Base-by-base conservation (phyloP, 805 yeast species). In the Ogataea trehalophila region DNA sequence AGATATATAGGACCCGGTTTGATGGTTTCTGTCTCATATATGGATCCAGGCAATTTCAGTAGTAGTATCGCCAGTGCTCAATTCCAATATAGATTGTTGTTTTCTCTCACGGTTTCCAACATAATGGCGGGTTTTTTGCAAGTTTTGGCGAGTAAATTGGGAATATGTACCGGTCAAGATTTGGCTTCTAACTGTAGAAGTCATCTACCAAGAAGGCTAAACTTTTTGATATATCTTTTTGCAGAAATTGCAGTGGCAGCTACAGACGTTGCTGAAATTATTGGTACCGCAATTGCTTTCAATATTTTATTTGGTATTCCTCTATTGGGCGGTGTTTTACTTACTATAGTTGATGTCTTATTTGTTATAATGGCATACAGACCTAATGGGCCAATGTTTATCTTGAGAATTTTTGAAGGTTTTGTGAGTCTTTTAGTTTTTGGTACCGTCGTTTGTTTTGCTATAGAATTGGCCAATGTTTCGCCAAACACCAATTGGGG, bases 11-110 rank as follows among this genome's bases (percentile, higher is more conserved):
- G 98, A 0, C 98, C 98, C 0, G 98, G 99, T 0, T 70, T 92
- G 42, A 85, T 92, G 95, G 95, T 94, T 2, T 78, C 91, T 5
- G 96, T 92, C 33, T 92, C 97, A 0, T 94, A 91, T 65, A 88
- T 94, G 89, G 98, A 92, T 59, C 98, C 99, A 0, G 99, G 99
- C 5, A 92, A 94, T 68, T 92, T 91, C 67, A 85, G 96, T 36
- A 88, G 97, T 1, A 95, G 94, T 9, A 96, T 92, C 14, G 87
- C 94, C 8, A 85, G 96, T 33, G 84, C 87, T 26, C 65, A 63
- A 41, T 88, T 85, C 63, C 80, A 84, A 55, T 92, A 84, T 64
- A 83, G 86, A 49, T 71, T 91, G 33, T 66, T 92, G 31, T 91
- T 90, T 62, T 81, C 91, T 20, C 78, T 92, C 17, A 69, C 90